Evolutionary conservation across 352 stramenopile genomes (phyloP).

Genomic region (Aphanomyces euteiches): DNA sequence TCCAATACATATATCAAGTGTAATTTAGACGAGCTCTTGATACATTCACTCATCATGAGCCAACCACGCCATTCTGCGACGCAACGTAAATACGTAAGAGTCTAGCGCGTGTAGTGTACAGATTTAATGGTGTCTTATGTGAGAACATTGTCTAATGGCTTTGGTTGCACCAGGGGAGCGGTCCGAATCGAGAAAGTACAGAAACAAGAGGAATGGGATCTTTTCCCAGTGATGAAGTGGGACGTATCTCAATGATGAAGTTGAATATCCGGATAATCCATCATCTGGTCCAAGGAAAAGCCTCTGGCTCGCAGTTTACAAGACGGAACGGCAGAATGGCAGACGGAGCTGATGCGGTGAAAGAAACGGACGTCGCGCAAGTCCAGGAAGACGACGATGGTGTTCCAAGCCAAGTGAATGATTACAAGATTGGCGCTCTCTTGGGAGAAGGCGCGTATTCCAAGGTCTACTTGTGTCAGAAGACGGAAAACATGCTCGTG

Average conservation of each 20-base stretch:
- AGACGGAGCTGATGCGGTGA: slow-evolving; percentile 36
- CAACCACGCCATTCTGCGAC: no score
- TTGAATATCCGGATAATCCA: not conserved
- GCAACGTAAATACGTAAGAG: no score
- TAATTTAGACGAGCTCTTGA: no score
- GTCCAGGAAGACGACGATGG: slow-evolving; percentile 62
- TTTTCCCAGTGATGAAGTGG: not conserved
- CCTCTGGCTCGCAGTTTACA: not conserved
- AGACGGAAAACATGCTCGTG: slow-evolving; percentile 35
- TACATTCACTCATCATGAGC: no score
- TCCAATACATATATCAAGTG: no score
- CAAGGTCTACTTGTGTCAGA: slow-evolving; percentile 67
- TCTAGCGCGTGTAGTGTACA: no score
- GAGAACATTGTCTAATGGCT: no score
- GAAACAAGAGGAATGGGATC: not conserved
- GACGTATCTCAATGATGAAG: not conserved
- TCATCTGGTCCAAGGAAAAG: not conserved
- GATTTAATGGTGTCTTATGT: no score
- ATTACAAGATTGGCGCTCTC: slow-evolving; percentile 57
- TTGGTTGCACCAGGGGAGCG: no score
- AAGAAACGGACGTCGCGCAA: slow-evolving; percentile 57
- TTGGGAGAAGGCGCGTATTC: slow-evolving; percentile 76
- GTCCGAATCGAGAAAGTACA: not conserved
- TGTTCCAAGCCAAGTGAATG: slow-evolving; percentile 62
- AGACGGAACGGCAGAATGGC: not conserved